These are phyloP conservation scores for Pleomassaria siparia DNA, from an alignment of 2,329 filamentous ascomycete genomes.

Conservation along the genomic window DNA sequence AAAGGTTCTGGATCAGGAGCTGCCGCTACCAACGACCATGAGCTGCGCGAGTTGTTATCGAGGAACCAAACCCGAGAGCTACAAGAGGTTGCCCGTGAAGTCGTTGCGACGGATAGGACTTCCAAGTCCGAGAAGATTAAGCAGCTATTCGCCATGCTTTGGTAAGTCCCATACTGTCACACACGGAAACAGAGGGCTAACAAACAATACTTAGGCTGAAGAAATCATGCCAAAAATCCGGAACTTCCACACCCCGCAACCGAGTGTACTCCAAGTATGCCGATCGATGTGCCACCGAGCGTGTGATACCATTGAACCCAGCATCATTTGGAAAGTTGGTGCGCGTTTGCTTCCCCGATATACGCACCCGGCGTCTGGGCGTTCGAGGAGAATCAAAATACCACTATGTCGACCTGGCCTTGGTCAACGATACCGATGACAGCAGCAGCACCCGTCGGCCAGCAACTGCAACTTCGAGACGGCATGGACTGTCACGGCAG, in stretches of 20 bases:
- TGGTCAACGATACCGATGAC: constrained; percentile 48
- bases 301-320: constrained; percentile 92
- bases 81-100: constrained; percentile 71
- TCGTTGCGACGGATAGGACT: constrained; percentile 77
- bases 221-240: constrained; percentile 70
- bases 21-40: constrained; percentile 78
- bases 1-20: constrained; percentile 66
- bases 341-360: constrained; percentile 89
- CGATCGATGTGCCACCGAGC: constrained; percentile 85
- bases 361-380: constrained; percentile 88
- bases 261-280: constrained; percentile 96
- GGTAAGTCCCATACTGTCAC: constrained; percentile 57
- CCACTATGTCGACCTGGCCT: constrained; percentile 70
- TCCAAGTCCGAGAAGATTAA: constrained; percentile 81
- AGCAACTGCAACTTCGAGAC: constrained; percentile 18
- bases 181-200: no score
- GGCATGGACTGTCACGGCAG: constrained; percentile 32
- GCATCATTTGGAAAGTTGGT: constrained; percentile 98
- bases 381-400: constrained; percentile 98
- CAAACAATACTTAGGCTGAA: constrained; percentile 61
- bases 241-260: constrained; percentile 86
- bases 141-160: constrained; percentile 86
- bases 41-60: constrained; percentile 75
- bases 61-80: constrained; percentile 68
- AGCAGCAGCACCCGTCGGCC: constrained; percentile 25